Conservation (phyloP, 257 asterid genomes). For the Handroanthus guayacan region DNA sequence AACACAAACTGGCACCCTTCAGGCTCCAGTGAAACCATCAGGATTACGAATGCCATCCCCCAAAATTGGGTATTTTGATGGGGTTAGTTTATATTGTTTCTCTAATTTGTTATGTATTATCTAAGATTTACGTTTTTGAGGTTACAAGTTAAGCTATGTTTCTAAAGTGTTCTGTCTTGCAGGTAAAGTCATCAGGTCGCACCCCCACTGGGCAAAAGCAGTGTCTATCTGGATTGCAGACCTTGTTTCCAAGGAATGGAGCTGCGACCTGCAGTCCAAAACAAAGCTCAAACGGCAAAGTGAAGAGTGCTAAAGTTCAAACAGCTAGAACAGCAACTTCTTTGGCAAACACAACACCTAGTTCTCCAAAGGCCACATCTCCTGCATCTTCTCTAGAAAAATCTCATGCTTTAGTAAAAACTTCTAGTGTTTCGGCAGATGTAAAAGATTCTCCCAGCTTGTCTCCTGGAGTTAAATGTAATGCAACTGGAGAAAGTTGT, state of each 20-base stretch:
- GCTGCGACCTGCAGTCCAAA: conserved; percentile 51
- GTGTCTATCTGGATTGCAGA: conserved; percentile 46
- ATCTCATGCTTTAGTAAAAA: conserved; percentile 37
- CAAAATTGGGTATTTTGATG: conserved; percentile 92
- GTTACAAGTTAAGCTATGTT: conserved; percentile 21
- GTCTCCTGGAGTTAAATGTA: conserved; percentile 44
- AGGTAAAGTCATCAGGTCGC: conserved; percentile 64
- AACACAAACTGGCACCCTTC: conserved; percentile 45
- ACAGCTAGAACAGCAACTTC: conserved; percentile 40
- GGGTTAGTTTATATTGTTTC: conserved; percentile 64
- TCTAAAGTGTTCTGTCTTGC: conserved; percentile 42
- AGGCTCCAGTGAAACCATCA: conserved; percentile 70
- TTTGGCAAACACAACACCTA: conserved; percentile 39
- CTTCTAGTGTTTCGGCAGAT: conserved; percentile 28
- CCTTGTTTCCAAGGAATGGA: conserved; percentile 51
- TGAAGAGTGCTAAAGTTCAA: conserved; percentile 57
- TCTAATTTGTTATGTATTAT: neutral
- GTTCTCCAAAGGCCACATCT: conserved; percentile 42
- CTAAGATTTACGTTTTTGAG: conserved; percentile 1
- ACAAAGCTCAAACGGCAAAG: conserved; percentile 60
- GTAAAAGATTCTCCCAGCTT: conserved; percentile 40
- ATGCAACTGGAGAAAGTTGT: conserved; percentile 38
- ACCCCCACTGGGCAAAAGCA: conserved; percentile 66
- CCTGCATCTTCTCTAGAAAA: conserved; percentile 41
- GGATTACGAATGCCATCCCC: conserved; percentile 96